Percentiles rank a stretch among this genome's conserved stretches.
Evolutionary conservation across 441 rosid genomes (phyloP).

Genomic region (Bocquillonia castaneifolia): DNA sequence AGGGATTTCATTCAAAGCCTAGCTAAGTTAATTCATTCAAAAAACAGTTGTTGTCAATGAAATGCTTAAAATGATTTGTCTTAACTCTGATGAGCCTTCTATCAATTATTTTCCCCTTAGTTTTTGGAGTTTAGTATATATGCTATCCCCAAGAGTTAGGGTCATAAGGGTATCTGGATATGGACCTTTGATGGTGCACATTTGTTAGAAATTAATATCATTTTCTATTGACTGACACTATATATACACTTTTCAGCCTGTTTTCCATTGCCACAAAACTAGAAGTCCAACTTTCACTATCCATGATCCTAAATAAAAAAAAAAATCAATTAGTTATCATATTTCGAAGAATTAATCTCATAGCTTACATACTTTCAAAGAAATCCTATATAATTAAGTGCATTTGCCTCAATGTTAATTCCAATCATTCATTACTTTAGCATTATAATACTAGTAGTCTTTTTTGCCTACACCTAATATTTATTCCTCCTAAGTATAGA

Average conservation of each 20-base stretch:
- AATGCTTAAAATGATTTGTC: not conserved
- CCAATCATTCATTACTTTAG: no score
- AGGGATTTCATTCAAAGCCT: not conserved
- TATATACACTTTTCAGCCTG: not conserved
- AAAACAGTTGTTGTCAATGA: not conserved
- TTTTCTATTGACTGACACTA: not conserved
- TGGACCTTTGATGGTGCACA: slow-evolving; percentile 3
- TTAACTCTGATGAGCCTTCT: not conserved
- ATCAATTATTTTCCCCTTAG: not conserved
- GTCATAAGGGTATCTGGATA: not conserved
- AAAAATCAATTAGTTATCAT: no score
- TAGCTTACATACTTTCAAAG: not conserved
- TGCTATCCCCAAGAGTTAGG: not conserved
- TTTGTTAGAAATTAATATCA: not conserved
- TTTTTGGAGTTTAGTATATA: slow-evolving; percentile 11
- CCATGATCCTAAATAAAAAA: not conserved
- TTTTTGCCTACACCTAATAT: not conserved
- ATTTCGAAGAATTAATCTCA: not conserved
- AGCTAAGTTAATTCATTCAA: not conserved
- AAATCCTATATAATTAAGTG: not conserved
- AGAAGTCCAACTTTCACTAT: not conserved
- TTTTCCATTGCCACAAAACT: not conserved
- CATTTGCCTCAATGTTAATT: slow-evolving; percentile 2
- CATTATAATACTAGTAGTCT: no score
- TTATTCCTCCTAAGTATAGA: slow-evolving; percentile 2